Conservation (phyloP, 768 basidiomycete species). For the Termitomyces sp. region DNA sequence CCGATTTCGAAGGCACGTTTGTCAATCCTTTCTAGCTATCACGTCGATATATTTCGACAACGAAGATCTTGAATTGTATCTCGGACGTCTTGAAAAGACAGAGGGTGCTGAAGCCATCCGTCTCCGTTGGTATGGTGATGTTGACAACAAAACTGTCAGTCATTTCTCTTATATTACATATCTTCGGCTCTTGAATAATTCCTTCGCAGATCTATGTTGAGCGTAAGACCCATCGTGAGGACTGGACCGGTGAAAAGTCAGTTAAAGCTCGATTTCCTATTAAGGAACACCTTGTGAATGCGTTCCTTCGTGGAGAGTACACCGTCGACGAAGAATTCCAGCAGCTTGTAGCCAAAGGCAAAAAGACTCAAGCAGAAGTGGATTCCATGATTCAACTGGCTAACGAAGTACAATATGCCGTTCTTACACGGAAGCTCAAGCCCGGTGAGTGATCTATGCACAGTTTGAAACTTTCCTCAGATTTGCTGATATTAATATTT, state of each 20-base stretch:
- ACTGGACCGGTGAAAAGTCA: slow-evolving; percentile 99
- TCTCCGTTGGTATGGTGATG: slow-evolving; percentile 95
- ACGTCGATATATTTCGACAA: slow-evolving; percentile 98
- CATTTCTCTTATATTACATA: not conserved
- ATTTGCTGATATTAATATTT: not conserved
- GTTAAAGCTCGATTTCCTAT: slow-evolving; percentile 96
- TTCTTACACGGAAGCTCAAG: slow-evolving; percentile 71
- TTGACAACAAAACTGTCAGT: slow-evolving; percentile 69
- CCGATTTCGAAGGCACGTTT: not conserved
- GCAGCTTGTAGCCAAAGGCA: slow-evolving; percentile 78
- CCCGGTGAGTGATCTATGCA: slow-evolving; percentile 54
- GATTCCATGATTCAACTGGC: slow-evolving; percentile 95
- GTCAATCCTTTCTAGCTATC: slow-evolving; percentile 53
- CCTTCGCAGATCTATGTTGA: slow-evolving; percentile 70
- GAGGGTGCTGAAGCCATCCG: slow-evolving; percentile 98
- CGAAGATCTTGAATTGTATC: slow-evolving; percentile 90
- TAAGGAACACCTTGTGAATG: slow-evolving; percentile 90
- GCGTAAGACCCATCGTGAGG: slow-evolving; percentile 91
- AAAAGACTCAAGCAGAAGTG: slow-evolving; percentile 88
- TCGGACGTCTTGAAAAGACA: slow-evolving; percentile 95
- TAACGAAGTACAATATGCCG: slow-evolving; percentile 92
- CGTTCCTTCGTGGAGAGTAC: slow-evolving; percentile 84
- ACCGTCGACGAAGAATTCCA: slow-evolving; percentile 93
- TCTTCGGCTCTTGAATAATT: not conserved
- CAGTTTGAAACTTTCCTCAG: not conserved